Conservation (phyloP, 257 asterid genomes). For the Vinca minor region DNA sequence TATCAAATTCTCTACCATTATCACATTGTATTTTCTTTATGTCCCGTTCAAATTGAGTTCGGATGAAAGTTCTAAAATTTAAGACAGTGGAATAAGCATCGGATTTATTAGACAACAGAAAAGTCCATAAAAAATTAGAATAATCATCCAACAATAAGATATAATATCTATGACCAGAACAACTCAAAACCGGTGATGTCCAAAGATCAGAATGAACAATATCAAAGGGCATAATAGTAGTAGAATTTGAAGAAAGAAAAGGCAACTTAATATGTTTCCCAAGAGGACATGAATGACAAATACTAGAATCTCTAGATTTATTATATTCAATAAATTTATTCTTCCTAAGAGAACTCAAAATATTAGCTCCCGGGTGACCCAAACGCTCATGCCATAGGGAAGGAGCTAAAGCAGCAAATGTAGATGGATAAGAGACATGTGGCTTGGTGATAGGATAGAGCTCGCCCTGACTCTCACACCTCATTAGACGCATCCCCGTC, state of each 20-base stretch:
- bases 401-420: not conserved
- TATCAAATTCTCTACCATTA: too few relatives aligned
- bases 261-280: slow-evolving; percentile 2
- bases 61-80: too few relatives aligned
- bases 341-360: too few relatives aligned
- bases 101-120: not conserved
- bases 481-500: not conserved
- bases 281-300: not conserved
- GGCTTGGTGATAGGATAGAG: not conserved
- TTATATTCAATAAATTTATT: too few relatives aligned
- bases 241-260: too few relatives aligned
- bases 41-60: too few relatives aligned
- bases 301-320: too few relatives aligned
- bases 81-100: too few relatives aligned
- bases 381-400: not conserved
- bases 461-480: not conserved
- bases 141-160: not conserved
- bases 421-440: too few relatives aligned
- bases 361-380: slow-evolving; percentile 8
- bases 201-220: not conserved
- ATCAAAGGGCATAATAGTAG: not conserved
- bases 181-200: not conserved
- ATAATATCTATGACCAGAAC: not conserved
- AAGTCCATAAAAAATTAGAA: too few relatives aligned
- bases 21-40: too few relatives aligned